Percentiles rank a stretch among this genome's conserved stretches.
phyloP scores from a whole-genome alignment of 2,329 filamentous ascomycete genomes.

The Ophioceras dolichostomum region DNA sequence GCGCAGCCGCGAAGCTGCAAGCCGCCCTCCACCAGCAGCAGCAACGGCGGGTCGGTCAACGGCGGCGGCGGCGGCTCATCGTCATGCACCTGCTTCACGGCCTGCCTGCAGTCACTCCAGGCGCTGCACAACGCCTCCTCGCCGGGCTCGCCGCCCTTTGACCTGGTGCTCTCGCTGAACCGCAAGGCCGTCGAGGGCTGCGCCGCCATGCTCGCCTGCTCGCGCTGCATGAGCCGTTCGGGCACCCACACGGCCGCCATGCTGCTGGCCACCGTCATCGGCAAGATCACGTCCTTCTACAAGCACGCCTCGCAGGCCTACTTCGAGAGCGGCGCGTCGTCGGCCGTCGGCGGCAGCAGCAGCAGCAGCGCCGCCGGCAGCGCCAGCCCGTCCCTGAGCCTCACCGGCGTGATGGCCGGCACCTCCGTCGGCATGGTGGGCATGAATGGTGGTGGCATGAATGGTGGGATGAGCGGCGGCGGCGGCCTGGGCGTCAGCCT shows the following conservation, averaged over 20 bases:
- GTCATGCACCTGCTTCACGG: constrained; percentile 32
- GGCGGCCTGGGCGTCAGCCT: constrained; percentile 24
- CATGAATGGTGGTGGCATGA: too few species aligned
- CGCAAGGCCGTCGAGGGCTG: constrained; percentile 36
- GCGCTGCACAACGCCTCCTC: constrained; percentile 31
- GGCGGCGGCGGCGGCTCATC: constrained; percentile 11
- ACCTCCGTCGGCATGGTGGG: constrained; percentile 4
- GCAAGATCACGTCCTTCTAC: constrained; percentile 34
- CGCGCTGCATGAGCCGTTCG: constrained; percentile 28
- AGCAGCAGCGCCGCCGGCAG: constrained; percentile 6
- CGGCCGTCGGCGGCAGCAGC: too few species aligned
- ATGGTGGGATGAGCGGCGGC: too few species aligned
- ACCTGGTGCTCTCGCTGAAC: constrained; percentile 30
- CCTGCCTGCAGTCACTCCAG: constrained; percentile 32
- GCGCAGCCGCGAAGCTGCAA: constrained; percentile 15
- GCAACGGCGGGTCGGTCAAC: constrained; percentile 7
- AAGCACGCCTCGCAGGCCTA: constrained; percentile 25
- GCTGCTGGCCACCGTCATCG: constrained; percentile 36
- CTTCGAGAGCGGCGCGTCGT: constrained; percentile 22
- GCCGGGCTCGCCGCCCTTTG: constrained; percentile 25
- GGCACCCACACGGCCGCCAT: constrained; percentile 32
- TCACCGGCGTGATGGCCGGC: constrained; percentile 2
- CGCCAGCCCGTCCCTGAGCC: constrained; percentile 5
- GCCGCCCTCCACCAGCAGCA: constrained; percentile 17
- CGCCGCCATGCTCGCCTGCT: constrained; percentile 30